These are phyloP conservation scores for Sclerotinia borealis DNA, from an alignment of 2,329 filamentous ascomycete genomes.

Conservation along the genomic window DNA sequence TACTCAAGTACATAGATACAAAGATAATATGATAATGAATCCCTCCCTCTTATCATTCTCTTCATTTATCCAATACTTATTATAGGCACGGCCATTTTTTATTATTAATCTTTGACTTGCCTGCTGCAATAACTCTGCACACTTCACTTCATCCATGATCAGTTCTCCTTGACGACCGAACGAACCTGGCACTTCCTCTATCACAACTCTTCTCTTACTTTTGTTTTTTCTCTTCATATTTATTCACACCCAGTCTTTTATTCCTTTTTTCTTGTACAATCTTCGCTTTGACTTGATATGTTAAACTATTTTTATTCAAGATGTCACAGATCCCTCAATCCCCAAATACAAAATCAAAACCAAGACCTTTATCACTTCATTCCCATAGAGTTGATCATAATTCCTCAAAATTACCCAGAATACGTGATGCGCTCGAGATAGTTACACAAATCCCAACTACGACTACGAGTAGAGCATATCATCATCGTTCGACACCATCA, in stretches of 20 bases:
- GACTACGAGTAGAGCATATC: not conserved
- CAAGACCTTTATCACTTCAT: conserved; percentile 14
- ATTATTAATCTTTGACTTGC: not conserved
- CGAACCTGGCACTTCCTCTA: no score
- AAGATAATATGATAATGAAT: no score
- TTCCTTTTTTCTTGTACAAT: not conserved
- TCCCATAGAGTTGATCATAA: conserved; percentile 14
- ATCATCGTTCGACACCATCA: not conserved
- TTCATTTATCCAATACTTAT: not conserved
- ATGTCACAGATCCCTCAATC: conserved; percentile 12
- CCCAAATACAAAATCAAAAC: not conserved
- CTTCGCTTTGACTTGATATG: conserved; percentile 7
- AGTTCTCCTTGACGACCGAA: not conserved
- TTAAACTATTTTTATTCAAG: conserved; percentile 12
- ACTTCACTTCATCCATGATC: not conserved
- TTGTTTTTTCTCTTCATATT: not conserved
- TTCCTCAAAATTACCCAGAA: conserved; percentile 15
- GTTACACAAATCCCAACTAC: conserved; percentile 2
- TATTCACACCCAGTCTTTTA: not conserved
- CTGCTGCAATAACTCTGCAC: not conserved
- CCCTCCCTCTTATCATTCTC: not conserved
- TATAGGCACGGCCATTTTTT: not conserved
- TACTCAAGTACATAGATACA: no score
- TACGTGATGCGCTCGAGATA: conserved; percentile 13
- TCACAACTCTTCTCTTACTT: not conserved